phyloP scores from a whole-genome alignment of 805 yeast genomes.

The Starmerella scarabaei region DNA sequence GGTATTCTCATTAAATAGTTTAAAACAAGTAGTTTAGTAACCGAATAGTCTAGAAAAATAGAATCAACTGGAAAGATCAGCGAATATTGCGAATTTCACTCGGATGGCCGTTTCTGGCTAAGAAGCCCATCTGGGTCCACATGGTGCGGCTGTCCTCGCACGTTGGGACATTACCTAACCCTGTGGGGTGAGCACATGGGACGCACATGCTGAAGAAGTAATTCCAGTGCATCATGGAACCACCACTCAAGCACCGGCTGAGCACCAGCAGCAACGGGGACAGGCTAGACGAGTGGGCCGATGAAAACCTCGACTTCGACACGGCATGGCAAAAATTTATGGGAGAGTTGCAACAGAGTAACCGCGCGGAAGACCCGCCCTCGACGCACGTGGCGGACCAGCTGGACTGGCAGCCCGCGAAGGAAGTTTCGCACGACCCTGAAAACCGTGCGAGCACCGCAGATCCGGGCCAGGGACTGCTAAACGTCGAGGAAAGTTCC shows the following conservation, averaged over 20 bases:
- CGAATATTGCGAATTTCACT: too few relatives aligned
- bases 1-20: too few relatives aligned
- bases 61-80: too few relatives aligned
- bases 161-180: too few relatives aligned
- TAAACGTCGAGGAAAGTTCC: slow-evolving; percentile 18
- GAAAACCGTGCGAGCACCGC: slow-evolving; percentile 2
- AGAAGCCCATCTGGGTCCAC: too few relatives aligned
- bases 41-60: too few relatives aligned
- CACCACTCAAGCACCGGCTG: too few relatives aligned
- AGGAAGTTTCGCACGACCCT: background rate
- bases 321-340: slow-evolving; percentile 13
- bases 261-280: background rate
- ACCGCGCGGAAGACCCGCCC: background rate
- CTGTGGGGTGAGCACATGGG: slow-evolving; percentile 1
- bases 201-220: too few relatives aligned
- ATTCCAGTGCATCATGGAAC: too few relatives aligned
- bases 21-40: too few relatives aligned
- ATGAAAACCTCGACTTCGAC: slow-evolving; percentile 9
- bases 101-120: too few relatives aligned
- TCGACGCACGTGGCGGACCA: background rate
- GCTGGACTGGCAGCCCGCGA: slow-evolving; percentile 4
- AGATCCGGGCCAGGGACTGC: slow-evolving; percentile 5
- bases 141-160: too few relatives aligned
- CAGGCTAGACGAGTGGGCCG: background rate
- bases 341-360: slow-evolving; percentile 5